phyloP scores from a whole-genome alignment of 495 filamentous ascomycete genomes.

The Penicillium longicatenatum region DNA sequence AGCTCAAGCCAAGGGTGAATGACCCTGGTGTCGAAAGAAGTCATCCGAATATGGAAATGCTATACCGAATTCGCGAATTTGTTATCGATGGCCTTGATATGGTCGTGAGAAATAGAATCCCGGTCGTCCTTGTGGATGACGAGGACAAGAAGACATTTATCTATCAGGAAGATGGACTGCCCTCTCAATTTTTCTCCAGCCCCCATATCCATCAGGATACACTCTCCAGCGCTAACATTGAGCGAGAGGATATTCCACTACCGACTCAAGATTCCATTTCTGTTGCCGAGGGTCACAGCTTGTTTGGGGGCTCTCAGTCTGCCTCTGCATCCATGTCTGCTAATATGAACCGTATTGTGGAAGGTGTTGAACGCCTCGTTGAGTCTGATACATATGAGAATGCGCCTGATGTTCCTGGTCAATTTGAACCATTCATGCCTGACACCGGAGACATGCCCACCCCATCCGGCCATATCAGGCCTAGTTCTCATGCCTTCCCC shows the following conservation, averaged over 20 bases:
- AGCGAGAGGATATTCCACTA: constrained; percentile 47
- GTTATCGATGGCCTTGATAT: constrained; percentile 65
- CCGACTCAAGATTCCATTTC: constrained; percentile 32
- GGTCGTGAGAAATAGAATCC: constrained; percentile 54
- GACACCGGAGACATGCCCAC: constrained; percentile 30
- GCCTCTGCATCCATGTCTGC: constrained; percentile 49
- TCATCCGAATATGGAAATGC: constrained; percentile 70
- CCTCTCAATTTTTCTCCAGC: constrained; percentile 50
- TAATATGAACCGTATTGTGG: constrained; percentile 64
- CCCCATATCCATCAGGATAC: constrained; percentile 40
- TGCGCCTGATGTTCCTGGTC: constrained; percentile 31
- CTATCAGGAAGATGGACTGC: constrained; percentile 58
- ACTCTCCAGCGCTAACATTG: constrained; percentile 42
- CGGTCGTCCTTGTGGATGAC: constrained; percentile 47
- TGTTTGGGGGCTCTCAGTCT: constrained; percentile 48
- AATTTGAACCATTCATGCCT: constrained; percentile 24
- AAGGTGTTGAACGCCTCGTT: constrained; percentile 60
- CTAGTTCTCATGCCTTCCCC: constrained; percentile 25
- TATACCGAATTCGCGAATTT: constrained; percentile 67
- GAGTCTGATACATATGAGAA: constrained; percentile 55
- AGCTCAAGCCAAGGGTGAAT: constrained; percentile 56
- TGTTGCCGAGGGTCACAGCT: constrained; percentile 37
- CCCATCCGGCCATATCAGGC: constrained; percentile 26
- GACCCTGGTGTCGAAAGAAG: constrained; percentile 57
- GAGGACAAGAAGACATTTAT: constrained; percentile 55